Conservation (phyloP, 345 rosid genomes). For the Ceriops tagal region DNA sequence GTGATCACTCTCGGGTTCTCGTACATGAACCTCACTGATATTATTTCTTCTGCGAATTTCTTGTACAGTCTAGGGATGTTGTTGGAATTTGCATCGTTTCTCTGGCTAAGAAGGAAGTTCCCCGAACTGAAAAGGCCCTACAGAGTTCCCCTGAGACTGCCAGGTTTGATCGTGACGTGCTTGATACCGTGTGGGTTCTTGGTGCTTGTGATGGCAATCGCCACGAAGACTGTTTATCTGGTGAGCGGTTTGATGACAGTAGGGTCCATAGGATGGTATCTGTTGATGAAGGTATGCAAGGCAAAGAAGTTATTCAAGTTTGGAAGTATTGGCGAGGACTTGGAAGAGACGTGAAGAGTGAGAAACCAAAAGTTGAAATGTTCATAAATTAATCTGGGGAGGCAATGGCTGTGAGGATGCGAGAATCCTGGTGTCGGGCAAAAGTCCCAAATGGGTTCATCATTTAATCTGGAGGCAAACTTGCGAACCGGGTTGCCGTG, state of each 20-base stretch:
- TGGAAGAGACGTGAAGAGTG: conserved; percentile 7
- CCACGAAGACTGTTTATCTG: conserved; percentile 56
- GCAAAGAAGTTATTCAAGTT: conserved; percentile 40
- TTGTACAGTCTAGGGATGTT: conserved; percentile 74
- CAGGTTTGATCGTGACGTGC: conserved; percentile 52
- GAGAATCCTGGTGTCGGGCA: no score
- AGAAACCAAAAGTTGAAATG: no score
- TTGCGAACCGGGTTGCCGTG: no score
- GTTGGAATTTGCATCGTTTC: conserved; percentile 62
- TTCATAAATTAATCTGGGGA: no score
- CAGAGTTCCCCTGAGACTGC: conserved; percentile 49
- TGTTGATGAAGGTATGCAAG: conserved; percentile 47
- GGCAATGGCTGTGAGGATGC: no score
- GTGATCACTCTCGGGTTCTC: conserved; percentile 50
- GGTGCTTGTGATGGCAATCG: conserved; percentile 46
- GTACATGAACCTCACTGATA: conserved; percentile 48
- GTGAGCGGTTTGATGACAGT: conserved; percentile 55
- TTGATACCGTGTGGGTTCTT: conserved; percentile 58
- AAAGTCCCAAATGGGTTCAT: no score
- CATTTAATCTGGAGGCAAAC: no score
- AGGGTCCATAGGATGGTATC: conserved; percentile 64
- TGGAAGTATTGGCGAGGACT: conserved; percentile 21
- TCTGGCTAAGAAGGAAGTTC: conserved; percentile 58
- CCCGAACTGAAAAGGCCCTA: conserved; percentile 56
- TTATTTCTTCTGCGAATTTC: conserved; percentile 62